These are phyloP conservation scores for Syzygium oleosum DNA, from an alignment of 345 rosid genomes.

Conservation along the genomic window DNA sequence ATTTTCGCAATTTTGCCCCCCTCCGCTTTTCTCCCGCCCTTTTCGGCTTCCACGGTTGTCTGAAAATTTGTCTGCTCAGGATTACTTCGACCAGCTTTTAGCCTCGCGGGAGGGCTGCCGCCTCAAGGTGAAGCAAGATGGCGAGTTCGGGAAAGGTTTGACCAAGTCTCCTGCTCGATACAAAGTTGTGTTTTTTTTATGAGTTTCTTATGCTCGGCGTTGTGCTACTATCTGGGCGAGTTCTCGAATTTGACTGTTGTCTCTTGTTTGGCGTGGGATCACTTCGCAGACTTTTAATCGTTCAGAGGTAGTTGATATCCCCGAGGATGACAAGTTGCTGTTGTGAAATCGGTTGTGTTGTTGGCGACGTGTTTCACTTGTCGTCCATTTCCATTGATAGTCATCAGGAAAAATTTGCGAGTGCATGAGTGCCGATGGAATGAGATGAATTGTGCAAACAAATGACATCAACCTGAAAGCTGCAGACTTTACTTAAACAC, in stretches of 20 bases:
- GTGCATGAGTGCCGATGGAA: background rate
- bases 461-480: background rate
- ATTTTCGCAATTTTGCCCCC: background rate
- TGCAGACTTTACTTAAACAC: background rate
- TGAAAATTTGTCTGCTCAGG: constrained; percentile 24
- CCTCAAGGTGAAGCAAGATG: constrained; percentile 39
- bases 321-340: background rate
- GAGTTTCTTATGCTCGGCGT: background rate
- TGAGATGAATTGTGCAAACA: background rate
- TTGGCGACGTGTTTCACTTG: background rate
- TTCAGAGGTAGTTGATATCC: background rate
- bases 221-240: background rate
- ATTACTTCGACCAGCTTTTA: constrained; percentile 60
- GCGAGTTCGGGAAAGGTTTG: constrained; percentile 54
- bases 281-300: background rate
- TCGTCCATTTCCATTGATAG: background rate
- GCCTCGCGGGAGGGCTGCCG: constrained; percentile 32
- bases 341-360: background rate
- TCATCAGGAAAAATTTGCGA: background rate
- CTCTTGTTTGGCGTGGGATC: background rate
- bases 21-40: background rate
- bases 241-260: background rate
- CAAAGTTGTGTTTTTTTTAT: background rate
- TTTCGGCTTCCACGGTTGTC: background rate
- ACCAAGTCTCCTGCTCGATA: background rate